These are phyloP conservation scores for Crepidotus variabilis DNA, from an alignment of 768 basidiomycete species.

Conservation along the genomic window DNA sequence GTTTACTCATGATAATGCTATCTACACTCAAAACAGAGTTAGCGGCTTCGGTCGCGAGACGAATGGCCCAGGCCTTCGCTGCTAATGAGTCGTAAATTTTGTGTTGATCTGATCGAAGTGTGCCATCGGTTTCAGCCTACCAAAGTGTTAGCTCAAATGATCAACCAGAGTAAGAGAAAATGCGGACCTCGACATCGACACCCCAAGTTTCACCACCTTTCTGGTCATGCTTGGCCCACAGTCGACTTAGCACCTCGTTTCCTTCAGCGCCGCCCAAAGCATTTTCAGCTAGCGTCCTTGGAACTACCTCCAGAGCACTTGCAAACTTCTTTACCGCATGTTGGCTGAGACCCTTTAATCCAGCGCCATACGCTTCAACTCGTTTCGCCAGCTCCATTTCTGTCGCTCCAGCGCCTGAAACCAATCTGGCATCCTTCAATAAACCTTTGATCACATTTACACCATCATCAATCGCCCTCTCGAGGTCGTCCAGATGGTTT, in stretches of 20 bases:
- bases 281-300: constrained; percentile 91
- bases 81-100: constrained; percentile 85
- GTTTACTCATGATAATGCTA: constrained; percentile 96
- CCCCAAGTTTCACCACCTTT: constrained; percentile 74
- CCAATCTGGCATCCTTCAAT: constrained; percentile 84
- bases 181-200: constrained; percentile 81
- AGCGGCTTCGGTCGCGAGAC: constrained; percentile 89
- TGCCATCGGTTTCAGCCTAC: constrained; percentile 78
- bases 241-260: constrained; percentile 83
- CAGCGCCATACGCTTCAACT: constrained; percentile 83
- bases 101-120: constrained; percentile 55
- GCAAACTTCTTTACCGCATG: constrained; percentile 92
- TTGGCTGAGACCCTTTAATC: constrained; percentile 87
- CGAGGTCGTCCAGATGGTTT: constrained; percentile 92
- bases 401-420: constrained; percentile 92
- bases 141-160: neutral
- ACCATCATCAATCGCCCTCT: constrained; percentile 94
- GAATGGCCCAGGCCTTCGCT: constrained; percentile 87
- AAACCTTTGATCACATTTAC: constrained; percentile 94
- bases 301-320: constrained; percentile 87
- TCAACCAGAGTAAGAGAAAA: neutral
- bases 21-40: constrained; percentile 91
- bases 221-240: constrained; percentile 89
- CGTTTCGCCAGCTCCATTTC: constrained; percentile 89
- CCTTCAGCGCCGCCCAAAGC: constrained; percentile 88